Conservation (phyloP, 345 rosid species). For the Eucalyptus curtisii region DNA sequence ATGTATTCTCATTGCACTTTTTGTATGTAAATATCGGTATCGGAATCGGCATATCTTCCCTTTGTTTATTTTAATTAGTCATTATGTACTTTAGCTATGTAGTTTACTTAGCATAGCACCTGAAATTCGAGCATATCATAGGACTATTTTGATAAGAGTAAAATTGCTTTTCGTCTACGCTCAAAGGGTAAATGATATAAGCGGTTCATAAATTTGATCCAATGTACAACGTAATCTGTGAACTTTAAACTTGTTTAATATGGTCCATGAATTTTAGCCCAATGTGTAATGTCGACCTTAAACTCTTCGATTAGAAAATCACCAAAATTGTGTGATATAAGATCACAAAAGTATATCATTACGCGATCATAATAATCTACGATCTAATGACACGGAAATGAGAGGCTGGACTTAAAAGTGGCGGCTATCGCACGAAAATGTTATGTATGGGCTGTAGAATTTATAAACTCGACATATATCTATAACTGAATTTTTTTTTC, state of each 20-base stretch:
- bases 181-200: not conserved
- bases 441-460: not conserved
- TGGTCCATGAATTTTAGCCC: too few species aligned
- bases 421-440: not conserved
- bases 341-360: not conserved
- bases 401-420: too few species aligned
- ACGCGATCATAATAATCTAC: not conserved
- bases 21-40: not conserved
- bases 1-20: not conserved
- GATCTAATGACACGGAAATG: too few species aligned
- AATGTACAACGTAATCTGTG: fast-evolving
- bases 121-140: not conserved
- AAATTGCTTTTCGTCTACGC: not conserved
- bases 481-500: not conserved
- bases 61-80: not conserved
- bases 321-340: not conserved
- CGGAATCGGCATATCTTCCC: not conserved
- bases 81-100: not conserved
- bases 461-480: not conserved
- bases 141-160: not conserved
- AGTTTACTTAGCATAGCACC: not conserved
- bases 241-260: too few species aligned
- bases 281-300: too few species aligned
- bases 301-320: not conserved
- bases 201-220: too few species aligned